Percentiles rank a stretch among this genome's conserved stretches.
Evolutionary conservation across 192 early-diverging fungal genomes (phyloP).

Genomic region (Coemansia javaensis): DNA sequence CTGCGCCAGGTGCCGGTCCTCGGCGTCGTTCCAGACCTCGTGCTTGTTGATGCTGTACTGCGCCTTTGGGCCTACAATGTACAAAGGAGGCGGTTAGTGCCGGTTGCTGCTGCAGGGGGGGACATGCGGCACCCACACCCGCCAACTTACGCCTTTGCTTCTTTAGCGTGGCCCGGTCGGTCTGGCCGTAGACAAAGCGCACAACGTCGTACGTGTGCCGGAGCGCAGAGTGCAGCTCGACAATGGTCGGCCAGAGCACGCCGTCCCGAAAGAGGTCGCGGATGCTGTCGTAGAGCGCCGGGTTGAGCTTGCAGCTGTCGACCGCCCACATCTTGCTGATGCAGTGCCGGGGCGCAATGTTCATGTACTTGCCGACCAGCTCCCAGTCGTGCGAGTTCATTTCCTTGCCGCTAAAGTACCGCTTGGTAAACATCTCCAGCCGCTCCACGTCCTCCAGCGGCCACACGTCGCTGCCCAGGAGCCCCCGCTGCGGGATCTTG

Average conservation of each 20-base stretch:
- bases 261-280: slow-evolving; percentile 28
- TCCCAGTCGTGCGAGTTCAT: slow-evolving; percentile 41
- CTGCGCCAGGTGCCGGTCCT: slow-evolving; percentile 22
- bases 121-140: too few relatives aligned
- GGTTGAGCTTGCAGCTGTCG: slow-evolving; percentile 27
- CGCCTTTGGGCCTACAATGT: slow-evolving; percentile 26
- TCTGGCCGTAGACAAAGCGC: slow-evolving; percentile 24
- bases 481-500: slow-evolving; percentile 3
- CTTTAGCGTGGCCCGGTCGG: slow-evolving; percentile 9
- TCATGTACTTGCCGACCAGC: slow-evolving; percentile 41
- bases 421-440: slow-evolving; percentile 30
- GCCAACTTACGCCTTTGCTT: slow-evolving; percentile 17
- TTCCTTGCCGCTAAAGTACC: slow-evolving; percentile 18
- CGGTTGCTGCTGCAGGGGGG: too few relatives aligned
- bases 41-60: slow-evolving; percentile 46
- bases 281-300: slow-evolving; percentile 27
- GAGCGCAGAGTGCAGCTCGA: background rate
- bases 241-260: slow-evolving; percentile 37
- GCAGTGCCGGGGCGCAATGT: slow-evolving; percentile 32
- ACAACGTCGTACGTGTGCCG: slow-evolving; percentile 22
- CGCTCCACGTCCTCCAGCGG: slow-evolving; percentile 18
- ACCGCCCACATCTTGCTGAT: slow-evolving; percentile 44
- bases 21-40: slow-evolving; percentile 35
- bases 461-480: slow-evolving; percentile 19
- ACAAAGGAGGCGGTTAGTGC: too few relatives aligned